phyloP scores from a whole-genome alignment of 1,139 yeast genomes.

The Meyerozyma elateridarum region DNA sequence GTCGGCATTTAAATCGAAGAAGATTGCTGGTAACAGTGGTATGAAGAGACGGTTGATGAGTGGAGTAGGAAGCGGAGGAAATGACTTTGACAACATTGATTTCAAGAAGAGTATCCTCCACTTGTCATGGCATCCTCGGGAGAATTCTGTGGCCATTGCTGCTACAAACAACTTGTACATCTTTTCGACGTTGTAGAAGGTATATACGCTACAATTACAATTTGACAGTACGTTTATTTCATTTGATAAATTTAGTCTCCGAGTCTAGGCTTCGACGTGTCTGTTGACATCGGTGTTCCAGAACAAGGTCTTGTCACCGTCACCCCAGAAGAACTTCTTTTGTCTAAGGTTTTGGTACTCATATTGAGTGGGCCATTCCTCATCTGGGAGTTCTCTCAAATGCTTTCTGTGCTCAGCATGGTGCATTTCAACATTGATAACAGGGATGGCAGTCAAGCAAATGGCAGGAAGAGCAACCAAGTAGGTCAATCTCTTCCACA shows the following conservation, averaged over 20 bases:
- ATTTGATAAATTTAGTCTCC: conserved; percentile 3
- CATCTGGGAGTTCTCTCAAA: conserved; percentile 69
- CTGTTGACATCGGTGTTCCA: conserved; percentile 94
- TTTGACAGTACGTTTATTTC: conserved; percentile 2
- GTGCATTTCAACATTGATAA: conserved; percentile 73
- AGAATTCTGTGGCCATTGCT: conserved; percentile 95
- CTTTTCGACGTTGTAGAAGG: conserved; percentile 56
- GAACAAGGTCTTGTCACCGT: conserved; percentile 94
- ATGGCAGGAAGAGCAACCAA: conserved; percentile 82
- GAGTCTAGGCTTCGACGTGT: conserved; percentile 45
- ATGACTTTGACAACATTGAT: conserved; percentile 81
- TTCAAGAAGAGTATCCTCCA: conserved; percentile 93
- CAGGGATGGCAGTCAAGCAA: conserved; percentile 70
- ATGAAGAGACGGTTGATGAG: conserved; percentile 45
- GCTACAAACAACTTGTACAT: conserved; percentile 93
- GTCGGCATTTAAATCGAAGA: conserved; percentile 86
- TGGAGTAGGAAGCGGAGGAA: conserved; percentile 32
- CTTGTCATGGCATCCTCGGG: conserved; percentile 97
- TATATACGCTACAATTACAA: neutral
- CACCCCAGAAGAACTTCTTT: conserved; percentile 95
- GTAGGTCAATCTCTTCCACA: conserved; percentile 84
- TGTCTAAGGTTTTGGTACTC: conserved; percentile 86
- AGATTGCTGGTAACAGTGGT: conserved; percentile 30
- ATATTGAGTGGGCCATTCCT: conserved; percentile 88
- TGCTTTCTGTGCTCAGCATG: conserved; percentile 91